A percentile compares a stretch with the other conserved stretches of the same genome.
Conservation (phyloP, 306 rosid species). For the Astragalus glycyphyllos region DNA sequence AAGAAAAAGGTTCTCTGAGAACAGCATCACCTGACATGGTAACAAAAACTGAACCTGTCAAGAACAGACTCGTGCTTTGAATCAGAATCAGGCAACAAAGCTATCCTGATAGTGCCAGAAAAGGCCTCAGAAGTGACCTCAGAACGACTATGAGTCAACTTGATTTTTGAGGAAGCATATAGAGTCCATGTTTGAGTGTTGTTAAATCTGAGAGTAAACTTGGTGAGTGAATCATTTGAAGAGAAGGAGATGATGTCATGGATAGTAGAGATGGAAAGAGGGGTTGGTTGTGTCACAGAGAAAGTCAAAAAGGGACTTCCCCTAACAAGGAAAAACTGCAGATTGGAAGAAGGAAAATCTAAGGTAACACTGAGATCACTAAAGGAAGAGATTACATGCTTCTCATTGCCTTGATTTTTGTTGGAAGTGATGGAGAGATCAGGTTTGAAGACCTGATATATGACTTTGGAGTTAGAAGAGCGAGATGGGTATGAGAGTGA, state of each 20-base stretch:
- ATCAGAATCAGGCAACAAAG: conserved; percentile 57
- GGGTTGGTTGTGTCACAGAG: conserved; percentile 49
- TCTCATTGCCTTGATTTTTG: conserved; percentile 38
- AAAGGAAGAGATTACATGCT: conserved; percentile 65
- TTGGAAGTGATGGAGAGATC: conserved; percentile 72
- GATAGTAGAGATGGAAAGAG: conserved; percentile 65
- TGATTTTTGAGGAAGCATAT: conserved; percentile 66
- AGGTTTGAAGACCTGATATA: conserved; percentile 64
- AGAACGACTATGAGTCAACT: conserved; percentile 46
- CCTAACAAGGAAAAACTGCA: conserved; percentile 72
- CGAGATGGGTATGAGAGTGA: conserved; percentile 73
- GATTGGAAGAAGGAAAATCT: conserved; percentile 72
- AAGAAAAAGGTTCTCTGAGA: conserved; percentile 58
- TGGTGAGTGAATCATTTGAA: conserved; percentile 57
- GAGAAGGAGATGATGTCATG: conserved; percentile 71
- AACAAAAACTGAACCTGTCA: conserved; percentile 66
- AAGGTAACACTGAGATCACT: conserved; percentile 77
- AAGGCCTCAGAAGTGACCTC: conserved; percentile 61
- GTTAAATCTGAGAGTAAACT: conserved; percentile 63
- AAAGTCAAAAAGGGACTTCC: conserved; percentile 84
- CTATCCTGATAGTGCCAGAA: conserved; percentile 73
- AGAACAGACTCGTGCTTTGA: conserved; percentile 51
- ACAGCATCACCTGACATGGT: conserved; percentile 73
- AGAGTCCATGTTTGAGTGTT: conserved; percentile 87
- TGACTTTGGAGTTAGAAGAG: conserved; percentile 46